Conservation (phyloP, 1,284 basidiomycete species). For the Microbotryum saponariae region DNA sequence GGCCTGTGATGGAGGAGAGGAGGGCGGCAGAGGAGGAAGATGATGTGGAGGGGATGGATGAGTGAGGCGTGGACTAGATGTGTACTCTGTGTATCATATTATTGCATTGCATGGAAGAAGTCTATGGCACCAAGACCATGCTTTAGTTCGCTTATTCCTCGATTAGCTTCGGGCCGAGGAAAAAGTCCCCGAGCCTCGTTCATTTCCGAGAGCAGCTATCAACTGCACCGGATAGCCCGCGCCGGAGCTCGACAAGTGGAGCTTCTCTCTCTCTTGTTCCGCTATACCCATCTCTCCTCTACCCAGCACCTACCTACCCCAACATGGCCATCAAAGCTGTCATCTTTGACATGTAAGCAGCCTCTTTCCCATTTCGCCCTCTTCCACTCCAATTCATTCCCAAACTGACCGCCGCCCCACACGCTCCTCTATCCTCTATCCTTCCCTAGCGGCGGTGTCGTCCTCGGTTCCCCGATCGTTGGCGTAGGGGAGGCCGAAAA, state of each 20-base stretch:
- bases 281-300: too few relatives aligned
- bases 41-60: not conserved
- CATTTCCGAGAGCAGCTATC: too few relatives aligned
- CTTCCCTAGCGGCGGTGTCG: conserved; percentile 37
- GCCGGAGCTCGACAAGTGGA: too few relatives aligned
- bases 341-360: conserved; percentile 38
- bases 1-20: conserved; percentile 32
- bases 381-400: not conserved
- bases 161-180: too few relatives aligned
- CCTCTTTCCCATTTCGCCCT: not conserved
- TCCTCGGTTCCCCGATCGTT: conserved; percentile 39
- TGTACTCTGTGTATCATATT: too few relatives aligned
- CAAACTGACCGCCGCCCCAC: not conserved
- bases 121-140: too few relatives aligned
- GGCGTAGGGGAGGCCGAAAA: conserved; percentile 38
- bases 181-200: too few relatives aligned
- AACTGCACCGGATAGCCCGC: too few relatives aligned
- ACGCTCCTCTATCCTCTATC: not conserved
- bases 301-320: too few relatives aligned
- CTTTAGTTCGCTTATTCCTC: too few relatives aligned
- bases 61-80: not conserved
- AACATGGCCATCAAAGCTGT: conserved; percentile 22
- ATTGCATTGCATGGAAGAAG: too few relatives aligned
- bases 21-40: not conserved
- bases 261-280: too few relatives aligned